Conservation (phyloP, 164 flowering plant species). For the Nelumbo lutea region DNA sequence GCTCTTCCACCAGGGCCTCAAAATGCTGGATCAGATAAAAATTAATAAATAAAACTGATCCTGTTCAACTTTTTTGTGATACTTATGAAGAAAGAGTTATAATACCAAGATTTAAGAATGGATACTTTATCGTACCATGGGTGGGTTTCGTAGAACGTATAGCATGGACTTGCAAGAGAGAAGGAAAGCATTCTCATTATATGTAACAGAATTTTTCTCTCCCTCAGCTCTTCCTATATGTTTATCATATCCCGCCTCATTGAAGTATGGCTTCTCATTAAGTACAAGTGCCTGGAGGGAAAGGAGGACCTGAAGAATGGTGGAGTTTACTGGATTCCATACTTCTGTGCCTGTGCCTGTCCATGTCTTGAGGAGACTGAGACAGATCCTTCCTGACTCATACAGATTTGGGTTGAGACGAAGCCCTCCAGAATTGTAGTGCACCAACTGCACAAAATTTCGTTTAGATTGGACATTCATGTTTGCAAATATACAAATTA, state of each 20-base stretch:
- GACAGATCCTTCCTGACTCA: conserved; percentile 98
- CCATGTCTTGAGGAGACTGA: conserved; percentile 98
- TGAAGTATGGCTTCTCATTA: conserved; percentile 91
- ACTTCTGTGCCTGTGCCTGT: conserved; percentile 97
- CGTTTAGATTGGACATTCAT: not conserved
- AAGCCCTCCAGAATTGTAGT: conserved; percentile 98
- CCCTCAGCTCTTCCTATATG: conserved; percentile 98
- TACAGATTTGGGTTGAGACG: conserved; percentile 94
- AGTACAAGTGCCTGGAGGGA: conserved; percentile 96
- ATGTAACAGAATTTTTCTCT: conserved; percentile 91
- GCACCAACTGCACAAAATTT: conserved; percentile 69
- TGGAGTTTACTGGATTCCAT: conserved; percentile 90
- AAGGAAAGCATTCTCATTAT: conserved; percentile 93
- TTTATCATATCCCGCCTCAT: conserved; percentile 99
- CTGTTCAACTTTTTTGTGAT: not conserved
- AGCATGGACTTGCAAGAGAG: conserved; percentile 89
- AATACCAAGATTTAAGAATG: not conserved
- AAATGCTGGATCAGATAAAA: conserved; percentile 57
- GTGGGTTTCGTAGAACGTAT: conserved; percentile 80
- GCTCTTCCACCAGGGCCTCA: conserved; percentile 70
- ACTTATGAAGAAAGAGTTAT: not conserved
- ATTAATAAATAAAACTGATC: not conserved
- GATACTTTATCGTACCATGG: conserved; percentile 56
- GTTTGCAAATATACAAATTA: not conserved
- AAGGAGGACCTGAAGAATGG: conserved; percentile 96